A percentile compares a stretch with the other conserved stretches of the same genome.
phyloP scores from a whole-genome alignment of 2,329 filamentous ascomycete genomes.

The Drechslerella coelobrocha region DNA sequence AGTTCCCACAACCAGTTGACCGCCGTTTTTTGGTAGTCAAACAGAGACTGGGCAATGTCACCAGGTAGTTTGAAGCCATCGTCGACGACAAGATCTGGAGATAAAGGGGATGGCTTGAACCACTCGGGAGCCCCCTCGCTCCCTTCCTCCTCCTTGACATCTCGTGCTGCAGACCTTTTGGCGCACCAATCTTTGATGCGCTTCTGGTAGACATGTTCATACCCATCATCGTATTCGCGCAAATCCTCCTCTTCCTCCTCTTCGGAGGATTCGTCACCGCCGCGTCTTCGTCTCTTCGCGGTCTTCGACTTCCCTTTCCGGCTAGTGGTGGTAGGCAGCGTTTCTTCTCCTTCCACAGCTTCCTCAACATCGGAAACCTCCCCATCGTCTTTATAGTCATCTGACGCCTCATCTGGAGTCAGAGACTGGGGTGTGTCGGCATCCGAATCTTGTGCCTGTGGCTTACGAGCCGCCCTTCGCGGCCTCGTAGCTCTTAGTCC shows the following conservation, averaged over 20 bases:
- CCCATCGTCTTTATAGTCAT: conserved; percentile 57
- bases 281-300: conserved; percentile 57
- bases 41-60: conserved; percentile 89
- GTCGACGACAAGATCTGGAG: conserved; percentile 75
- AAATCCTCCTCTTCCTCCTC: conserved; percentile 64
- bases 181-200: conserved; percentile 79
- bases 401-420: conserved; percentile 57
- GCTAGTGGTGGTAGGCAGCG: not conserved
- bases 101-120: conserved; percentile 83
- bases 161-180: conserved; percentile 58
- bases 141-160: conserved; percentile 59
- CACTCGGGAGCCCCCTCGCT: conserved; percentile 70
- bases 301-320: conserved; percentile 43
- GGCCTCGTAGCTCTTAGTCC: conserved; percentile 59
- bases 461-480: conserved; percentile 59
- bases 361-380: conserved; percentile 55
- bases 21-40: conserved; percentile 96
- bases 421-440: conserved; percentile 53
- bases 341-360: conserved; percentile 52
- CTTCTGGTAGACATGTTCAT: conserved; percentile 78
- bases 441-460: conserved; percentile 57
- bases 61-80: conserved; percentile 82
- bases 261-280: conserved; percentile 62
- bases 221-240: conserved; percentile 80
- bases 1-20: conserved; percentile 96